Evolutionary conservation across 129 eudicot species (phyloP), one percentile per base, ranked within the genome.

Genomic region (Flaveria brownii): DNA sequence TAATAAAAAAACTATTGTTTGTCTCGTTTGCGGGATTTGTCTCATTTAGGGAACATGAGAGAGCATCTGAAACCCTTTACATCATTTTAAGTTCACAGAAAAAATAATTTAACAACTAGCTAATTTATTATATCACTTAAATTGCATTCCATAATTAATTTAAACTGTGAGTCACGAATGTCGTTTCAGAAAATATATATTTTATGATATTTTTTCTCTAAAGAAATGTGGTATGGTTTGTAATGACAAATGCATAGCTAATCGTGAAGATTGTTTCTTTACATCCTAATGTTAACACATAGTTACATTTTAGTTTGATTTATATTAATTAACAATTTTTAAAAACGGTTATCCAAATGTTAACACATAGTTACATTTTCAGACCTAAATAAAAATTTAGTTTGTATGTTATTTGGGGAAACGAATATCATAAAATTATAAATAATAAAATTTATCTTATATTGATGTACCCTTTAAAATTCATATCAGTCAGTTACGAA

Each of bases 11-110:
- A 23, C 23, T 16, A 7, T 9, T 25, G 42, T 50, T 66, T 77
- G 67, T 77, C 74, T 54, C 28, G 41, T 33, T 33, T 33, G 5
- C 6, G 39, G 39, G 39, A 33, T 33, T 33, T 33, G 39, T 33
- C 39, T 33, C 39, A 33, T 41, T n/a, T 42, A 55, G n/a, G 18
- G 25, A 25, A 36, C 26, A 23, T 39, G 18, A 45, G 72, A 80
- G 67, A 73, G 83, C 67, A 80, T 73, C 79, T 41, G 83, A 72
- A 80, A 80, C 83, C 74, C 10, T 63, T 72, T 20, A 41, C 13
- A 45, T 45, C 16, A 51, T 61, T 73, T 25, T 57, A 26, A 16
- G 57, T 49, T 33, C 39, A 33, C 39, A 4, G 7, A 33, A 33
- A 33, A 33, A 22, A 54, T 56, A 42, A 77, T 76, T 16, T 2